A percentile compares a stretch with the other conserved stretches of the same genome.
Conservation (phyloP, 2,329 filamentous ascomycete genomes). For the Paecilomyces fulvus region DNA sequence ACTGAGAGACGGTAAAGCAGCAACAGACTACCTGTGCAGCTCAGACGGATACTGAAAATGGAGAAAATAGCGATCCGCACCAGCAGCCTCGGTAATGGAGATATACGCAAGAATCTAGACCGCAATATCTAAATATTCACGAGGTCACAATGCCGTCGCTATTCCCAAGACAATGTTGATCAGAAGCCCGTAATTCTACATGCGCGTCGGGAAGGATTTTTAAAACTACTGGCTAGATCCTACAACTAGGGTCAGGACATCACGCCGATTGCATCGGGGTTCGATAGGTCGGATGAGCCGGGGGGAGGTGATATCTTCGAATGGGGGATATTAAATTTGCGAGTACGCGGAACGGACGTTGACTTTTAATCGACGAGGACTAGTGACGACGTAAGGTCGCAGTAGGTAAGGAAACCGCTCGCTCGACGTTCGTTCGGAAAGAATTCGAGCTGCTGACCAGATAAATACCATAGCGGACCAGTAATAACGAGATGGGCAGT, state of each 20-base stretch:
- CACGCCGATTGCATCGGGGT: not conserved
- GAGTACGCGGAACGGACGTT: conserved; percentile 15
- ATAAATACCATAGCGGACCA: conserved; percentile 18
- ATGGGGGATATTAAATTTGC: conserved; percentile 13
- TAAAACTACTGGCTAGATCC: not conserved
- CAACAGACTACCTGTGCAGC: too few species aligned
- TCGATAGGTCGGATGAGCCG: not conserved
- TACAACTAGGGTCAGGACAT: not conserved
- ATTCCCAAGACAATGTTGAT: not conserved
- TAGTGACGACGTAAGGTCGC: conserved; percentile 16
- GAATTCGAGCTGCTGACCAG: conserved; percentile 19
- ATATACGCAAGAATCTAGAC: not conserved
- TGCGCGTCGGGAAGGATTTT: not conserved
- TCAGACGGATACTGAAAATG: not conserved
- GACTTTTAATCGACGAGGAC: conserved; percentile 14
- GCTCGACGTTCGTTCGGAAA: conserved; percentile 19
- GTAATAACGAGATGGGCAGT: not conserved
- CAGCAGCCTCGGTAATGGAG: not conserved
- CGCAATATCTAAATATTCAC: not conserved
- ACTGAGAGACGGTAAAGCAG: too few species aligned
- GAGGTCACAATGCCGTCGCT: not conserved
- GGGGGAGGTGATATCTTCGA: not conserved
- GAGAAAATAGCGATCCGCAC: too few species aligned
- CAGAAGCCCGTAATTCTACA: not conserved
- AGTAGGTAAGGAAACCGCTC: conserved; percentile 11